phyloP scores from a whole-genome alignment of 1,284 basidiomycete genomes.

The Spongiforma sp. region DNA sequence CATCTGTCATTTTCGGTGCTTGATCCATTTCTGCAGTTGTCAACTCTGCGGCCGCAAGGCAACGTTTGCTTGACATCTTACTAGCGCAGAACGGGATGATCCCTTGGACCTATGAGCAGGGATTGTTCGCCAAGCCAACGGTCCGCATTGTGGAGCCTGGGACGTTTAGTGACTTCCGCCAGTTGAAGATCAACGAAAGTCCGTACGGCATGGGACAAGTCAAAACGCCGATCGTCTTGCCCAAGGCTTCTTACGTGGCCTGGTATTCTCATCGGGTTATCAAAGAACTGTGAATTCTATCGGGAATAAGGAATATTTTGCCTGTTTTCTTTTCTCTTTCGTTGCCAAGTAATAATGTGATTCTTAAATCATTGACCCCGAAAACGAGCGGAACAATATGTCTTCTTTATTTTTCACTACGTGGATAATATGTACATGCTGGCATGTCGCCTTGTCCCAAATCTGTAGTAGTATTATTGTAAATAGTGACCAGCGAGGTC shows the following conservation, averaged over 20 bases:
- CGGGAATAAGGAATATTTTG: too few relatives aligned
- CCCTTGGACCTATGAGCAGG: neutral
- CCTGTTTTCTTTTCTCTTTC: too few relatives aligned
- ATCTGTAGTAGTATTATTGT: too few relatives aligned
- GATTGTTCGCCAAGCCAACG: neutral
- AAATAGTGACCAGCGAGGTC: too few relatives aligned
- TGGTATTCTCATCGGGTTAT: neutral
- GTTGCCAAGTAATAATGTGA: too few relatives aligned
- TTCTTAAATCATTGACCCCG: too few relatives aligned
- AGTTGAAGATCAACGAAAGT: neutral
- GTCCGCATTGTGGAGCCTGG: neutral
- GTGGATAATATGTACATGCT: too few relatives aligned
- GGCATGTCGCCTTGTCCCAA: too few relatives aligned
- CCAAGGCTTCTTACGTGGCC: neutral
- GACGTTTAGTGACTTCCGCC: neutral
- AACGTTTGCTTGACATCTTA: neutral
- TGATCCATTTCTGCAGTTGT: neutral
- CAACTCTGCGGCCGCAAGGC: neutral
- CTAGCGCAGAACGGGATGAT: neutral
- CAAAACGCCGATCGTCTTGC: neutral
- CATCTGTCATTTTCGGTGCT: neutral
- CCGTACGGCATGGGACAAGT: neutral
- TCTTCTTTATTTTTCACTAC: too few relatives aligned
- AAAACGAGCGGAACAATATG: too few relatives aligned
- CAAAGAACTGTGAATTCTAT: too few relatives aligned